Conservation (phyloP, 352 stramenopile genomes). For the Hyaloperonospora arabidopsidis region DNA sequence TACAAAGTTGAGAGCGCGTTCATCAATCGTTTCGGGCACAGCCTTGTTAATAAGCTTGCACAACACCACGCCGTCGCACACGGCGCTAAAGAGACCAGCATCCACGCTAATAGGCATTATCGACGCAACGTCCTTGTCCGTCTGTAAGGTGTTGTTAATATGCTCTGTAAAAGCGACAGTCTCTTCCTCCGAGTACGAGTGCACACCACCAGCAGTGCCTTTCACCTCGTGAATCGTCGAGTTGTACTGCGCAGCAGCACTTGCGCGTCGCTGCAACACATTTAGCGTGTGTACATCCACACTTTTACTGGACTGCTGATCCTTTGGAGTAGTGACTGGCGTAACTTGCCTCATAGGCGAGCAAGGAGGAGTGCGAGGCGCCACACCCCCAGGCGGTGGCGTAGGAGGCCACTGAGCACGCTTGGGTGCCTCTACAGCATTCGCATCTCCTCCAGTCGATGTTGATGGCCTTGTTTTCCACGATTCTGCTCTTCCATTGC, state of each 20-base stretch:
- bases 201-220: conserved; percentile 59
- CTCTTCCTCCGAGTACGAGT: conserved; percentile 89
- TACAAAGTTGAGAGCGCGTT: conserved; percentile 79
- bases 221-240: conserved; percentile 77
- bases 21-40: conserved; percentile 88
- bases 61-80: conserved; percentile 82
- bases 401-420: conserved; percentile 43
- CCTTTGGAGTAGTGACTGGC: conserved; percentile 4
- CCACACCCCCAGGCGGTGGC: conserved; percentile 19
- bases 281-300: conserved; percentile 47
- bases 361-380: conserved; percentile 18
- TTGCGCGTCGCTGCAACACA: conserved; percentile 54
- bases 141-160: conserved; percentile 84
- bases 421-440: conserved; percentile 25
- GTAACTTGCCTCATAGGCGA: conserved; percentile 16
- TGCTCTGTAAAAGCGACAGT: conserved; percentile 87
- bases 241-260: conserved; percentile 48
- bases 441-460: background rate
- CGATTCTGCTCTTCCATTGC: too few relatives aligned
- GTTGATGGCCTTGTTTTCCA: conserved; percentile 4
- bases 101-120: conserved; percentile 75
- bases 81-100: conserved; percentile 71
- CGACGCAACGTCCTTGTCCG: conserved; percentile 53
- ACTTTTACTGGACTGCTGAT: conserved; percentile 13
- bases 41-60: conserved; percentile 90